Evolutionary conservation across 2,329 filamentous ascomycete species (phyloP).

Genomic region (Gliomastix tumulicola): DNA sequence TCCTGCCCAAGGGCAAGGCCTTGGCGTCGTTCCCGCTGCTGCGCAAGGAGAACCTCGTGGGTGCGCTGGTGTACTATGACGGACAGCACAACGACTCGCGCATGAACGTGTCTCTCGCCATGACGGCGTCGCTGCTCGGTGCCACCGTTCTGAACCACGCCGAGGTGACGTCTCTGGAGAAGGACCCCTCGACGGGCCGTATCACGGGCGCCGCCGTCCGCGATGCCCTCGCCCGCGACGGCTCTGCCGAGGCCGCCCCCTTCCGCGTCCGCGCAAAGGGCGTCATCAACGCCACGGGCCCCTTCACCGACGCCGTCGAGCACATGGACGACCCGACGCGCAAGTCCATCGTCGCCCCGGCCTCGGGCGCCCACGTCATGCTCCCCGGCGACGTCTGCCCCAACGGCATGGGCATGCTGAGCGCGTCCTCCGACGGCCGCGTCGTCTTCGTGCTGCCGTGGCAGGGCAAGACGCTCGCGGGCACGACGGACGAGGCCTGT

Average conservation of each 20-base stretch:
- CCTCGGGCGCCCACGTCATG: slow-evolving; percentile 77
- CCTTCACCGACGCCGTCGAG: slow-evolving; percentile 73
- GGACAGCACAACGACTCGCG: slow-evolving; percentile 82
- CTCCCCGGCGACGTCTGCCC: slow-evolving; percentile 75
- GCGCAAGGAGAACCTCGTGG: slow-evolving; percentile 64
- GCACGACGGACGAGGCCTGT: slow-evolving; percentile 72
- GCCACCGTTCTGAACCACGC: slow-evolving; percentile 76
- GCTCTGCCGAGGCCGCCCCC: slow-evolving; percentile 47
- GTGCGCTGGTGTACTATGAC: slow-evolving; percentile 80
- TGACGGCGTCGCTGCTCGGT: slow-evolving; percentile 75
- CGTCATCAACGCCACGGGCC: slow-evolving; percentile 78
- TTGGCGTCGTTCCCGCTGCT: slow-evolving; percentile 74
- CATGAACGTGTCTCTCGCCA: slow-evolving; percentile 78
- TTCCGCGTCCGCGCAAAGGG: slow-evolving; percentile 73
- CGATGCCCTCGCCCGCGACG: slow-evolving; percentile 53
- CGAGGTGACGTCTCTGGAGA: slow-evolving; percentile 68
- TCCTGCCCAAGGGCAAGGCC: slow-evolving; percentile 69
- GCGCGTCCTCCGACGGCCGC: slow-evolving; percentile 74
- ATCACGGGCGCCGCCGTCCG: slow-evolving; percentile 56
- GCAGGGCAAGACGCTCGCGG: slow-evolving; percentile 81
- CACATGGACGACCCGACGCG: slow-evolving; percentile 69
- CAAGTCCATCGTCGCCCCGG: slow-evolving; percentile 70
- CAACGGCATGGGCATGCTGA: slow-evolving; percentile 74
- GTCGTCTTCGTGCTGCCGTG: slow-evolving; percentile 85
- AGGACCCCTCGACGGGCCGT: slow-evolving; percentile 61